Evolutionary conservation across 2,329 filamentous ascomycete genomes (phyloP).

Genomic region (Verticillium albo-atrum): DNA sequence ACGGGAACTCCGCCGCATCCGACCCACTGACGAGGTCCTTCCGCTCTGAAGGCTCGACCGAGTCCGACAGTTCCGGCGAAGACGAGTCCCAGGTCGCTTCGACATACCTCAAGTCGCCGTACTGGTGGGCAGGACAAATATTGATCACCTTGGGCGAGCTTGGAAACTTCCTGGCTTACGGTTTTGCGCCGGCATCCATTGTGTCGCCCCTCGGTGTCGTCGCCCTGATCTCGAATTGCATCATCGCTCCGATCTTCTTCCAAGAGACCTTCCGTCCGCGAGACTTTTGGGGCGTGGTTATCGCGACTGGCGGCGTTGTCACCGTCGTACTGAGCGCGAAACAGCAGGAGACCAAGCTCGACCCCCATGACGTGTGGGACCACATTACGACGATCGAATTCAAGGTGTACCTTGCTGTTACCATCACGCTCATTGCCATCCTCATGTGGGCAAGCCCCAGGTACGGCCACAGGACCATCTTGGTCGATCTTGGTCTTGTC

Average conservation of each 20-base stretch:
- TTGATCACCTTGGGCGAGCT: constrained; percentile 91
- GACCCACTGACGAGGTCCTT: constrained; percentile 50
- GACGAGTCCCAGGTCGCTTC: constrained; percentile 39
- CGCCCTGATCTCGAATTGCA: constrained; percentile 90
- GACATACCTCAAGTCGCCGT: constrained; percentile 83
- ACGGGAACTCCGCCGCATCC: constrained; percentile 35
- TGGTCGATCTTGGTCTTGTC: constrained; percentile 91
- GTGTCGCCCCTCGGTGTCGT: constrained; percentile 97
- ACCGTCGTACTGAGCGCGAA: constrained; percentile 91
- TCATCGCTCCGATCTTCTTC: constrained; percentile 91
- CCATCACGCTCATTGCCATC: constrained; percentile 64
- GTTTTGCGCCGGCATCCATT: constrained; percentile 95
- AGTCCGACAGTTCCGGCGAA: constrained; percentile 29
- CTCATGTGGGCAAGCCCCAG: constrained; percentile 79
- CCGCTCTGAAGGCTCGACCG: constrained; percentile 36
- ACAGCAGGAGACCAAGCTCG: constrained; percentile 83
- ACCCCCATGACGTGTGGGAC: constrained; percentile 83
- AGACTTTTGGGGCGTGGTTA: constrained; percentile 82
- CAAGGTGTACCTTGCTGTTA: constrained; percentile 82
- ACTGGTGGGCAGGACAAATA: constrained; percentile 94
- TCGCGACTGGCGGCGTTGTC: constrained; percentile 83
- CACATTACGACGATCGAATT: constrained; percentile 87
- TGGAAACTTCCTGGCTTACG: constrained; percentile 95
- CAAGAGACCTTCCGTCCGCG: constrained; percentile 82
- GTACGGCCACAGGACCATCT: constrained; percentile 80